These are phyloP conservation scores for Lentinus brumalis DNA, from an alignment of 768 basidiomycete genomes.

Conservation along the genomic window DNA sequence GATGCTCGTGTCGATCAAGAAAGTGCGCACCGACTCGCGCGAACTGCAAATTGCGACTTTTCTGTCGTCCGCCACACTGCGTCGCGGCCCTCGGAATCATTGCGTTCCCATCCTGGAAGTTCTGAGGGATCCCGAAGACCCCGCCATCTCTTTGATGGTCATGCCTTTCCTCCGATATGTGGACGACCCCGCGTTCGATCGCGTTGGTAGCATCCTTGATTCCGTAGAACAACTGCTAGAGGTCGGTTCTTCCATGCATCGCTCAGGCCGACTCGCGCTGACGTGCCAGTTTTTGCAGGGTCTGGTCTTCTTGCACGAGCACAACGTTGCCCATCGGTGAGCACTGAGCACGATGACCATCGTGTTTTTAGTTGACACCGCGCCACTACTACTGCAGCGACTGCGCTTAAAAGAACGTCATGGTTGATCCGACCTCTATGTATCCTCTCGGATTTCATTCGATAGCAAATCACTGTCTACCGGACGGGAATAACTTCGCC, in stretches of 20 bases:
- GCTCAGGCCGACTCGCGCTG: too few relatives aligned
- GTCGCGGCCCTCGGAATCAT: slow-evolving; percentile 24
- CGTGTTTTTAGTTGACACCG: too few relatives aligned
- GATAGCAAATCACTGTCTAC: neutral
- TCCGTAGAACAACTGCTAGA: slow-evolving; percentile 22
- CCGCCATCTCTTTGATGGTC: slow-evolving; percentile 15
- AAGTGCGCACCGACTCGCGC: slow-evolving; percentile 4
- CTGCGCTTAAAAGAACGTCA: slow-evolving; percentile 22
- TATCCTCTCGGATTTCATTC: slow-evolving; percentile 25
- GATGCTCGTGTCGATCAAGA: slow-evolving; percentile 33
- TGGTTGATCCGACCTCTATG: slow-evolving; percentile 27
- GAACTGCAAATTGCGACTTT: slow-evolving; percentile 21
- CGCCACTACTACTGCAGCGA: slow-evolving; percentile 16
- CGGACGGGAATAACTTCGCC: neutral
- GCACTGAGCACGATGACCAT: neutral
- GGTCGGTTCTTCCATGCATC: slow-evolving; percentile 9
- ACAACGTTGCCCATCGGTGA: slow-evolving; percentile 27
- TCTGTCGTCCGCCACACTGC: slow-evolving; percentile 1
- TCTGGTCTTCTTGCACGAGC: slow-evolving; percentile 23
- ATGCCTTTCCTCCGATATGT: slow-evolving; percentile 25
- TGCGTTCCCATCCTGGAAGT: slow-evolving; percentile 26
- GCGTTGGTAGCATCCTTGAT: slow-evolving; percentile 23
- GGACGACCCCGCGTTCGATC: slow-evolving; percentile 17
- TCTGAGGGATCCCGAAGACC: slow-evolving; percentile 5
- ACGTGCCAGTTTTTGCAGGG: slow-evolving; percentile 13